A percentile compares a stretch with the other conserved stretches of the same genome.
Evolutionary conservation across 2,329 filamentous ascomycete species (phyloP).

Genomic region (Elsinoe arachidis): DNA sequence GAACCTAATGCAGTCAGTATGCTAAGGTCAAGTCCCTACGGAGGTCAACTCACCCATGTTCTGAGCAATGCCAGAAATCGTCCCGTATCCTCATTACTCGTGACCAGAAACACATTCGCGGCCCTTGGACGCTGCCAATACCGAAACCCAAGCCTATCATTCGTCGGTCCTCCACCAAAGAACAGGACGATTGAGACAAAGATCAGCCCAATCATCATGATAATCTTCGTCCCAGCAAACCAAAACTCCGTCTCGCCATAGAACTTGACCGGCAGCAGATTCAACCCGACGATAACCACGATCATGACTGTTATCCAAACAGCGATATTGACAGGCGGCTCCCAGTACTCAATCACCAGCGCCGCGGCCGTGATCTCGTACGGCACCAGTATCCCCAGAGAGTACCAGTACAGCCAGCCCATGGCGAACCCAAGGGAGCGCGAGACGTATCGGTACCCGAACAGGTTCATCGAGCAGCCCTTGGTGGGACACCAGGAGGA

Average conservation of each 20-base stretch:
- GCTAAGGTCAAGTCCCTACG: background rate
- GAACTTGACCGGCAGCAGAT: constrained; percentile 40
- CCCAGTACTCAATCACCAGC: constrained; percentile 30
- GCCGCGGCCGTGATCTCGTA: constrained; percentile 31
- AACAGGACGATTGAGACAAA: constrained; percentile 47
- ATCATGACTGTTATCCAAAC: constrained; percentile 32
- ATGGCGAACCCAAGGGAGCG: constrained; percentile 38
- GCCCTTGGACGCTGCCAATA: constrained; percentile 43
- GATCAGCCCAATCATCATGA: constrained; percentile 43
- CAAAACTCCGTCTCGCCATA: constrained; percentile 47
- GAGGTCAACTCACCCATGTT: constrained; percentile 30
- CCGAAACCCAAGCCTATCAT: constrained; percentile 43
- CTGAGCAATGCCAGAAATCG: constrained; percentile 46
- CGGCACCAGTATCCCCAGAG: constrained; percentile 31
- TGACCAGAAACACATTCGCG: constrained; percentile 41
- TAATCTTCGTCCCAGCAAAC: constrained; percentile 43
- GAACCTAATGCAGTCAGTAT: constrained; percentile 21
- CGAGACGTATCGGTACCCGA: constrained; percentile 37
- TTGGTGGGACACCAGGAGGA: constrained; percentile 51
- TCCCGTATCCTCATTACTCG: constrained; percentile 35
- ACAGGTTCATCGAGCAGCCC: constrained; percentile 43
- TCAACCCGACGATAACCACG: constrained; percentile 35
- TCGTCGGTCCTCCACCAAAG: constrained; percentile 47
- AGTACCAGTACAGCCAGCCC: constrained; percentile 36
- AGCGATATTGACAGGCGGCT: constrained; percentile 31